Evolutionary conservation across 2,329 filamentous ascomycete genomes (phyloP), one percentile per base, ranked within the genome.

Genomic region (Drechslerella coelobrocha): DNA sequence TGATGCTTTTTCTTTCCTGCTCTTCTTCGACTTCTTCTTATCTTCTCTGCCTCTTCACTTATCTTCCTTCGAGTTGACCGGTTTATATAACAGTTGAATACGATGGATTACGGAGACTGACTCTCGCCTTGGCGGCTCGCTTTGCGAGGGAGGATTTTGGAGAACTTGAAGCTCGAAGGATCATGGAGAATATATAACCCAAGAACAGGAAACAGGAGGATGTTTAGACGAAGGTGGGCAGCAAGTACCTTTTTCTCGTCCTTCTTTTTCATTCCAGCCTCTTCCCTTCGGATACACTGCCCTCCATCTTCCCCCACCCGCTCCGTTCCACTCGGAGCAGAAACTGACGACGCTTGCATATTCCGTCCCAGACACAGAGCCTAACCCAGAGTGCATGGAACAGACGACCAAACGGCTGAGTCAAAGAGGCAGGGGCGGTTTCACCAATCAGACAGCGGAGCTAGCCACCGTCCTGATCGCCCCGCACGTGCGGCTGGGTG

Each of bases 401-500:
- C 47, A 51, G 47, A 51, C 41, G 41, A 45, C 41, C 41, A 21
- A 6, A 19, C 19, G 41, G 41, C 41, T 45, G 66, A 71, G 66
- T 71, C 66, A 71, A 68, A 71, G 53, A 43, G 24, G 66, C 59
- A 71, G 34, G 9, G 54, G 31, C 37, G 41, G 50, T 34, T 29
- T 53, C 19, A n/a, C 55, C 45, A 56, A 26, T 52, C 66, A 63
- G 61, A 52, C 53, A 59, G 24, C 26, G 24, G 19, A 6, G 26
- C 21, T 51, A 21, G 43, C 60, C 60, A 50, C 29, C 57, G 29
- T 34, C 39, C 59, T 63, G 66, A 62, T 71, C 66, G 60, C 47
- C 41, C 55, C 47, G 59, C 66, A 71, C 66, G 66, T 71, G 66
- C 62, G 66, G 66, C 66, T 51, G 51, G 59, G 59, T 63, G 59